Conservation (phyloP, 129 eudicot species). For the Scalesia atractyloides region DNA sequence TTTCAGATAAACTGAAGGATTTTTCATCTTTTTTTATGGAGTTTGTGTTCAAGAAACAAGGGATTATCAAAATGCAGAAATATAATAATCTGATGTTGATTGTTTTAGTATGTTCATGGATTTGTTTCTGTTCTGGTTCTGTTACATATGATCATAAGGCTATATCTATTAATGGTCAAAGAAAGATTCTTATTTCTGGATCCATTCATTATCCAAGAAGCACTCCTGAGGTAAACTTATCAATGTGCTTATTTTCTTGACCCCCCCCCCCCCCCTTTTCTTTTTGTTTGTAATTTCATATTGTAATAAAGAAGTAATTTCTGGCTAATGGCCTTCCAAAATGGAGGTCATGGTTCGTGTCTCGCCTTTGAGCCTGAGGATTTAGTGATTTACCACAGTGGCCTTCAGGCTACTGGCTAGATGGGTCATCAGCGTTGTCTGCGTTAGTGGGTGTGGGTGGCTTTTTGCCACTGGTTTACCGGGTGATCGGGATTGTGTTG, state of each 20-base stretch:
- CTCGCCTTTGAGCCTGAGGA: too few relatives aligned
- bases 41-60: slow-evolving; percentile 23
- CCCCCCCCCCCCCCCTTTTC: not conserved
- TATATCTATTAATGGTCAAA: slow-evolving; percentile 76
- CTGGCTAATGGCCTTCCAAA: not conserved
- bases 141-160: slow-evolving; percentile 89
- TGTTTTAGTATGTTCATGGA: slow-evolving; percentile 52
- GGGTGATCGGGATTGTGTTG: too few relatives aligned
- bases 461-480: too few relatives aligned
- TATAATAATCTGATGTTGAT: slow-evolving; percentile 24
- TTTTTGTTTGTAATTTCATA: not conserved
- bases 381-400: too few relatives aligned
- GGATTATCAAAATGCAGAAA: slow-evolving; percentile 28
- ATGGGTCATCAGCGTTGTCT: too few relatives aligned
- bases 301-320: too few relatives aligned
- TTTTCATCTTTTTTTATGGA: slow-evolving; percentile 12
- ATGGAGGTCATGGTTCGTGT: not conserved
- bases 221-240: slow-evolving; percentile 84
- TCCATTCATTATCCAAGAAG: slow-evolving; percentile 99
- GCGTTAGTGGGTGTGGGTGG: too few relatives aligned
- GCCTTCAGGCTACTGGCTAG: too few relatives aligned
- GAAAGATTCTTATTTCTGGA: slow-evolving; percentile 93
- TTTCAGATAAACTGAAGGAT: not conserved
- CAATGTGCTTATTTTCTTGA: slow-evolving; percentile 37
- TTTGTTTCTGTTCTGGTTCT: slow-evolving; percentile 48